These are phyloP conservation scores for Solanum peruvianum DNA, from an alignment of 257 asterid species.

Conservation along the genomic window DNA sequence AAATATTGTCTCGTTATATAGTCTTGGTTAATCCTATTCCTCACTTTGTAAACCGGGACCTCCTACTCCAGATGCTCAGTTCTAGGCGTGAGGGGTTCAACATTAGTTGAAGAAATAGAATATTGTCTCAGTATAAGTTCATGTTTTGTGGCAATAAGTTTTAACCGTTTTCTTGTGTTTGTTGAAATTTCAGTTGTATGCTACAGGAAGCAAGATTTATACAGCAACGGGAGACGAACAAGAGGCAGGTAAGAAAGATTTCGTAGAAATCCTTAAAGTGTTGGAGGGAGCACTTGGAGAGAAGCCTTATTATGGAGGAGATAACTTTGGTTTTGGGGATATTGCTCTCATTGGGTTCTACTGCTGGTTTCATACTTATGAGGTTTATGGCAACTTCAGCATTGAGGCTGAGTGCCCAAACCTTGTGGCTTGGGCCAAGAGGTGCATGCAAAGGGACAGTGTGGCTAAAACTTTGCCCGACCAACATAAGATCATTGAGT, in stretches of 20 bases:
- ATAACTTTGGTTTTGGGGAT: conserved; percentile 11
- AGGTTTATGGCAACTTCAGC: conserved; percentile 1
- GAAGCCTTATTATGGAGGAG: conserved; percentile 12
- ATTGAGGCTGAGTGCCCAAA: conserved; percentile 9
- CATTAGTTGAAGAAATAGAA: background rate
- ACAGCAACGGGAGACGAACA: background rate
- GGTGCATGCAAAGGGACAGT: conserved; percentile 11
- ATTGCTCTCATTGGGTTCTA: conserved; percentile 6
- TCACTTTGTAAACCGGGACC: no score
- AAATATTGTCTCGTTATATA: no score
- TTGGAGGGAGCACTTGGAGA: conserved; percentile 12
- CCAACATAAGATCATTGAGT: background rate
- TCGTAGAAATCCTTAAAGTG: background rate
- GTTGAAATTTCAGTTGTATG: background rate
- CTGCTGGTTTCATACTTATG: conserved; percentile 1
- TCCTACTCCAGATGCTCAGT: no score
- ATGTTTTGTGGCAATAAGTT: background rate
- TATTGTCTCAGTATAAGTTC: no score
- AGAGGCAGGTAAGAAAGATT: conserved; percentile 4
- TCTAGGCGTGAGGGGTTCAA: no score
- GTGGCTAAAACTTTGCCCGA: conserved; percentile 12
- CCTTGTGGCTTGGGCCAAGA: conserved; percentile 9
- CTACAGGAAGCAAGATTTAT: background rate
- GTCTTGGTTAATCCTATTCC: no score
- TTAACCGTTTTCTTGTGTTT: background rate